Percentiles rank a stretch among this genome's conserved stretches.
Evolutionary conservation across 1,139 yeast species (phyloP).

Genomic region (Geotrichum siamense): DNA sequence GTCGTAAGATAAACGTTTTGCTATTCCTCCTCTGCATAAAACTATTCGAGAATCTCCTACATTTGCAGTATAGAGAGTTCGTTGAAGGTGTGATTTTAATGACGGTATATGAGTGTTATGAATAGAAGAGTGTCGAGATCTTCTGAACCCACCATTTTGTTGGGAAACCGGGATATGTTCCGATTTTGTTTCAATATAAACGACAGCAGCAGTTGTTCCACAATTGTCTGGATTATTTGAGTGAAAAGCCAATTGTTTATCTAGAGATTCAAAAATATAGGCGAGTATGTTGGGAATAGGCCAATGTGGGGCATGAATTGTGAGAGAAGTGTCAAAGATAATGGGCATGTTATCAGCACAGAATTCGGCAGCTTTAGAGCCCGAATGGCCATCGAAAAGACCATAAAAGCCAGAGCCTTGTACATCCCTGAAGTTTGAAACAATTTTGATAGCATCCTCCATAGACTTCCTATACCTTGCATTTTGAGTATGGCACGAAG

Average conservation of each 20-base stretch:
- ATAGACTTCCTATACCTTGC: constrained; percentile 56
- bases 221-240: constrained; percentile 17
- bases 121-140: not conserved
- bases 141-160: not conserved
- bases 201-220: constrained; percentile 26
- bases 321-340: constrained; percentile 19
- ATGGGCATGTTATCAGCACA: constrained; percentile 73
- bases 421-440: constrained; percentile 76
- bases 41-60: constrained; percentile 83
- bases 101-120: not conserved
- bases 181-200: constrained; percentile 17
- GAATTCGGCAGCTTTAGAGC: constrained; percentile 78
- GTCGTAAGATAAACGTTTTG: constrained; percentile 67
- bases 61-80: constrained; percentile 62
- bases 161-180: not conserved
- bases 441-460: constrained; percentile 87
- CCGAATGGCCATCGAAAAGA: constrained; percentile 88
- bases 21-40: constrained; percentile 54
- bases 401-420: constrained; percentile 88
- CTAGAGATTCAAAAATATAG: constrained; percentile 23
- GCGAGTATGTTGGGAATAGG: constrained; percentile 20
- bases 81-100: constrained; percentile 9
- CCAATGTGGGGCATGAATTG: constrained; percentile 3
- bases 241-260: constrained; percentile 11
- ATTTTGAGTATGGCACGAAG: constrained; percentile 16